Evolutionary conservation across 768 basidiomycete species (phyloP).

Genomic region (Auriscalpium vulgare): DNA sequence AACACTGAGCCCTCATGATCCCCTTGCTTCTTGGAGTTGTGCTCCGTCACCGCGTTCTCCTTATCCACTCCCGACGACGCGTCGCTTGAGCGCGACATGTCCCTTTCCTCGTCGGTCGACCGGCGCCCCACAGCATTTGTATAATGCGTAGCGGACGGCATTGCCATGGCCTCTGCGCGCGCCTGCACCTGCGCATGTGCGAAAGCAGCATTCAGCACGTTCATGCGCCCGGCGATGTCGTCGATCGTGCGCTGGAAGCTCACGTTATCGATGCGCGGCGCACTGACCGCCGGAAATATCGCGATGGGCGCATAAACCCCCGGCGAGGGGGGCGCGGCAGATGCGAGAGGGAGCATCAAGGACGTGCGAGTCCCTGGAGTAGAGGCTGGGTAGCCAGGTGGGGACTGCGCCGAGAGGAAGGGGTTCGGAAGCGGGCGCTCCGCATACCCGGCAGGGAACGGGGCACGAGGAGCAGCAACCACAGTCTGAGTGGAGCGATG

Average conservation of each 20-base stretch:
- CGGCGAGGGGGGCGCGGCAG: conserved; percentile 9
- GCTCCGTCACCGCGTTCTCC: conserved; percentile 28
- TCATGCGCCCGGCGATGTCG: conserved; percentile 39
- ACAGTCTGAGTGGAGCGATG: not conserved
- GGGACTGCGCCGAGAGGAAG: not conserved
- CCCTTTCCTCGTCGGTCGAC: conserved; percentile 6
- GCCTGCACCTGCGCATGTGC: conserved; percentile 15
- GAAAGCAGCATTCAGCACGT: conserved; percentile 25
- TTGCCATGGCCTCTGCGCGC: conserved; percentile 8
- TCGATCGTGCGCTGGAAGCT: conserved; percentile 36
- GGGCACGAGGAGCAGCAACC: too few species aligned
- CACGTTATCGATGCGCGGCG: conserved; percentile 33
- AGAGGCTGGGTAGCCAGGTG: conserved; percentile 1
- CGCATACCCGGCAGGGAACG: not conserved
- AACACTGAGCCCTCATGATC: conserved; percentile 17
- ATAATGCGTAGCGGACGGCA: not conserved
- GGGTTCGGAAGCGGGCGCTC: not conserved
- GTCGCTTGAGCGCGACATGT: not conserved
- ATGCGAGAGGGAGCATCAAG: conserved; percentile 5
- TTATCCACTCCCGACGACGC: conserved; percentile 21
- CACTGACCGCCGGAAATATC: conserved; percentile 31
- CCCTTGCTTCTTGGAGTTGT: conserved; percentile 21
- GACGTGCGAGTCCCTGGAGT: conserved; percentile 1
- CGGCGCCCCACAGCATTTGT: not conserved
- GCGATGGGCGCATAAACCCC: conserved; percentile 15